Evolutionary conservation across 306 rosid genomes (phyloP).

Genomic region (Cicer pinnatifidum): DNA sequence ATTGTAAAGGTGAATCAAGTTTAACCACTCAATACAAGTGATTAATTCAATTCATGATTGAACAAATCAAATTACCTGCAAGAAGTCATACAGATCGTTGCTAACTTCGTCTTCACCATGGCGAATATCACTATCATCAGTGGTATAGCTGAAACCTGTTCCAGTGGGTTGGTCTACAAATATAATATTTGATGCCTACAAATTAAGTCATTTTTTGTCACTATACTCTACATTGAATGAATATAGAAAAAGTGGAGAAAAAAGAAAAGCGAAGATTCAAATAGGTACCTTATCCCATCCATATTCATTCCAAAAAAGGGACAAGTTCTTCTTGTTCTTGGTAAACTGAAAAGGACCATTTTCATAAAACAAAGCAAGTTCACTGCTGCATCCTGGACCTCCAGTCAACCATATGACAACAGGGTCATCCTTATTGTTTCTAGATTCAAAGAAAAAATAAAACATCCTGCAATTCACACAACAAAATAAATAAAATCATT

Average conservation of each 20-base stretch:
- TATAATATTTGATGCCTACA: slow-evolving; percentile 75
- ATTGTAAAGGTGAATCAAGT: slow-evolving; percentile 11
- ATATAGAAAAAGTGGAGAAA: neutral
- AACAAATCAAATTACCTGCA: slow-evolving; percentile 64
- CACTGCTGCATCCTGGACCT: slow-evolving; percentile 98
- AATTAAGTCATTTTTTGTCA: too few relatives aligned
- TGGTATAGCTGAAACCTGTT: slow-evolving; percentile 91
- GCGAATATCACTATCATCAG: slow-evolving; percentile 69
- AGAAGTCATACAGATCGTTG: slow-evolving; percentile 82
- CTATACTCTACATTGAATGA: too few relatives aligned
- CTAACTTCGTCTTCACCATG: slow-evolving; percentile 83
- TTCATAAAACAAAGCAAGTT: slow-evolving; percentile 85
- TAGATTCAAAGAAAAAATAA: slow-evolving; percentile 91
- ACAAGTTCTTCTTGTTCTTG: slow-evolving; percentile 60
- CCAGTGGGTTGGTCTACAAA: slow-evolving; percentile 88
- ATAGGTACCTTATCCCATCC: slow-evolving; percentile 87
- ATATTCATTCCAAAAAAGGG: slow-evolving; percentile 81
- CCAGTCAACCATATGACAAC: slow-evolving; percentile 91
- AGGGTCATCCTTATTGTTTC: slow-evolving; percentile 65
- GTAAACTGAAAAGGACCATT: slow-evolving; percentile 87
- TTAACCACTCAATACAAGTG: neutral
- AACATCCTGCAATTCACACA: slow-evolving; percentile 66
- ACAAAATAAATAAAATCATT: neutral
- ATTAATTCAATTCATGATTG: neutral
- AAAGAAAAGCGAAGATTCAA: neutral